Base-by-base conservation (phyloP, 495 filamentous ascomycete genomes). In the Aspergillus kassunensis region DNA sequence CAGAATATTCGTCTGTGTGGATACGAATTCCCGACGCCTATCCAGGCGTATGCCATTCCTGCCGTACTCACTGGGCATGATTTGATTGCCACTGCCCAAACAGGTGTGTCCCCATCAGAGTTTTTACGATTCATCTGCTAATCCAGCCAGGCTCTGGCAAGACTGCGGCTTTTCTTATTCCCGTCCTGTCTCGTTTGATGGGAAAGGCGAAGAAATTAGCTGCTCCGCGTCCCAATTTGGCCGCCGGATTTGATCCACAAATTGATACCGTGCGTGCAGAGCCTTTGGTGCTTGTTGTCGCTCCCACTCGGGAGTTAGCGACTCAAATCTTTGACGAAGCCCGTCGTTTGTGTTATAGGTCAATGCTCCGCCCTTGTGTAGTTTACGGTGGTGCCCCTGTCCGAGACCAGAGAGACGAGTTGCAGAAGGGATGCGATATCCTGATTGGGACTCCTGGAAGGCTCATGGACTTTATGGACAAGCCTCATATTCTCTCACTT, bases 271-370 rank as follows among this genome's bases (percentile, higher is more conserved):
- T 85, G 18, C 78, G 80, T 31, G 91, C 88, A 10, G 90, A 97
- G 71, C 93, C 93, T 2, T 66, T 97, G 13, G 85, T 97, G 0
- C 72, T 97, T 12, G 76, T 97, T 40, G 77, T 98, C n/a, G 84
- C 79, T 31, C 93, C 93, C 8, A 90, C 82, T 52, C 87, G 93
- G 41, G 93, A 98, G 78, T 72, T 98, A 10, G 87, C 90, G 0
- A 87, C 86, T 5, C 93, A 98, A 66, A 95, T 97, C 56, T 97
- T 96, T 68, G 88, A 95, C 52, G 92, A 97, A 61, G 84, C 88
- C 12, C 84, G 93, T 51, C 88, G 90, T 52, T 80, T 96, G 34
- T 95, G 89, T 62, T 97, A 98, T 59, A 83, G 93, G 11, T 89
- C 89, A 13, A 96, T 93, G 89, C 78, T 97, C 41, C 90, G 92